A percentile compares a stretch with the other conserved stretches of the same genome.
phyloP scores from a whole-genome alignment of 805 yeast species.

The Middelhovenomyces tepae region DNA sequence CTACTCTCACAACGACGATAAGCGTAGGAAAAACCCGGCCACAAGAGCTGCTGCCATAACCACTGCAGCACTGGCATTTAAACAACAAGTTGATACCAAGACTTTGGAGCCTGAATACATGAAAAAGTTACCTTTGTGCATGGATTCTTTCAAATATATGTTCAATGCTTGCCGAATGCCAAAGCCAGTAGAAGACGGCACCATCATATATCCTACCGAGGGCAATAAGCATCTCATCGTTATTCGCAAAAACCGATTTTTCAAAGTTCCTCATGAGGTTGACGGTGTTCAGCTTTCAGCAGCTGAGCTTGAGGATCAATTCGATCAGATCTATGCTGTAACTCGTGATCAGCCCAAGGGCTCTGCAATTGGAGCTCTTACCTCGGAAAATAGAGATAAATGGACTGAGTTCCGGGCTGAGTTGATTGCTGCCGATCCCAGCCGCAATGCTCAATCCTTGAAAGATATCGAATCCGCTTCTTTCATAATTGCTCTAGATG shows the following conservation, averaged over 20 bases:
- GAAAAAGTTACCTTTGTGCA: constrained; percentile 78
- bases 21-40: constrained; percentile 27
- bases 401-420: constrained; percentile 57
- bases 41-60: constrained; percentile 68
- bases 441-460: constrained; percentile 51
- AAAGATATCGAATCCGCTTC: constrained; percentile 68
- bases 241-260: constrained; percentile 68
- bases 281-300: constrained; percentile 30
- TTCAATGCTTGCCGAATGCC: constrained; percentile 86
- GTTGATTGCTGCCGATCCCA: constrained; percentile 47
- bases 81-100: constrained; percentile 57
- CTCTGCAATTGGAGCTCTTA: constrained; percentile 65
- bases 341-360: constrained; percentile 36
- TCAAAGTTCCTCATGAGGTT: constrained; percentile 45
- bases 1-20: constrained; percentile 67
- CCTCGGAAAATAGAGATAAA: constrained; percentile 77
- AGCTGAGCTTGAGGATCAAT: constrained; percentile 40
- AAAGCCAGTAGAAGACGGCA: constrained; percentile 12
- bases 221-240: constrained; percentile 64
- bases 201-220: constrained; percentile 24
- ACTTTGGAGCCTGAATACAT: constrained; percentile 70
- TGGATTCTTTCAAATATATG: constrained; percentile 88
- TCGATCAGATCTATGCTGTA: constrained; percentile 43
- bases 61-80: constrained; percentile 58
- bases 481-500: constrained; percentile 75